Evolutionary conservation across 306 rosid genomes (phyloP).

Genomic region (Pyrus bretschneideri): DNA sequence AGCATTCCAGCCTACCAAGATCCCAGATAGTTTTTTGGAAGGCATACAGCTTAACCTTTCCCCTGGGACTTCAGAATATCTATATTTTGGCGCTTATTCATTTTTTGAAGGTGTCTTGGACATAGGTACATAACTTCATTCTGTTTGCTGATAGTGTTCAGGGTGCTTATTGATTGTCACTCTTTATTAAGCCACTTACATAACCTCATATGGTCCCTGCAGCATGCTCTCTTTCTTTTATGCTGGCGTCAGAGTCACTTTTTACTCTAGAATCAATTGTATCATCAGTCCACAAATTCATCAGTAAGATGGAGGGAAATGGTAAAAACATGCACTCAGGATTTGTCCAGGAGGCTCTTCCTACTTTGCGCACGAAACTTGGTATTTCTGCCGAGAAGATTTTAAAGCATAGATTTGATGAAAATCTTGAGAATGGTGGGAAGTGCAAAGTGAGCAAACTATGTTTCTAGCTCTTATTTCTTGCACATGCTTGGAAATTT

Average conservation of each 20-base stretch:
- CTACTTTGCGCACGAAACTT: constrained; percentile 20
- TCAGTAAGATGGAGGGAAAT: constrained; percentile 19
- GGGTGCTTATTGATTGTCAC: background rate
- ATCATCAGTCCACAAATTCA: constrained; percentile 13
- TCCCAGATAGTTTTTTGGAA: constrained; percentile 15
- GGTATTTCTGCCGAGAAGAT: constrained; percentile 29
- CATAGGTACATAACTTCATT: constrained; percentile 13
- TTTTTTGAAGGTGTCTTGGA: constrained; percentile 25
- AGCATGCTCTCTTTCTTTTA: constrained; percentile 35
- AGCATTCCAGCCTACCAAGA: constrained; percentile 32
- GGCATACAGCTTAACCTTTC: constrained; percentile 17
- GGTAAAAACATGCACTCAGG: constrained; percentile 10
- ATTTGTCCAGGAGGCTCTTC: constrained; percentile 19
- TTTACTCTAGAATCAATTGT: constrained; percentile 25
- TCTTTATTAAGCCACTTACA: background rate
- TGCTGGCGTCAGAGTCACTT: constrained; percentile 36
- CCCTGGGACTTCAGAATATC: constrained; percentile 25
- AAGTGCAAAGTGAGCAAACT: constrained; percentile 18
- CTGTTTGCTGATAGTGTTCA: constrained; percentile 2
- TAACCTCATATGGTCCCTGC: constrained; percentile 7
- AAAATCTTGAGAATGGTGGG: constrained; percentile 21
- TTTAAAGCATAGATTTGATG: constrained; percentile 23
- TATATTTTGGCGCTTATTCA: constrained; percentile 24
- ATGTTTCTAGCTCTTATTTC: background rate
- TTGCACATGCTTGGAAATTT: background rate